These are phyloP conservation scores for Thalassiosira hispida DNA, from an alignment of 352 stramenopile species.

Conservation along the genomic window DNA sequence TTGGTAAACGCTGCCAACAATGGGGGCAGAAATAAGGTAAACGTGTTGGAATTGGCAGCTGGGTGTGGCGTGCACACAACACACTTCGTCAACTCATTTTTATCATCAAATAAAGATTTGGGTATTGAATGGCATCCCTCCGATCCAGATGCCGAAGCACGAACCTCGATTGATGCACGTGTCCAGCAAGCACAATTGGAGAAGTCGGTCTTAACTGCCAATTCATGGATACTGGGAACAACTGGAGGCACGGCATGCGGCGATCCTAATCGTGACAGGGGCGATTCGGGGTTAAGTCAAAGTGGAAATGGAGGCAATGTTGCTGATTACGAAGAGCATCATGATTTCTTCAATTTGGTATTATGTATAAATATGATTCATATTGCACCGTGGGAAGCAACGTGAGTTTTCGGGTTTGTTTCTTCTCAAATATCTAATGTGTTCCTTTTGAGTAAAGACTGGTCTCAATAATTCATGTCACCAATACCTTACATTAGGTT, in stretches of 20 bases:
- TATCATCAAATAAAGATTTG: conserved; percentile 11
- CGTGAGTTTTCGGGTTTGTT: too few relatives aligned
- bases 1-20: conserved; percentile 22
- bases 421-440: too few relatives aligned
- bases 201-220: conserved; percentile 2
- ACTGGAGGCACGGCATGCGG: conserved; percentile 24
- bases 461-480: too few relatives aligned
- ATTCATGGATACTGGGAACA: conserved; percentile 31
- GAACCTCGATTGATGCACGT: conserved; percentile 43
- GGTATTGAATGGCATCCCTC: conserved; percentile 41
- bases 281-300: conserved; percentile 26
- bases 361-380: conserved; percentile 85
- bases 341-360: conserved; percentile 62
- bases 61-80: conserved; percentile 69
- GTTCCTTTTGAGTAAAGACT: too few relatives aligned
- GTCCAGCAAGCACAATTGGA: conserved; percentile 3
- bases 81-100: conserved; percentile 38
- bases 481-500: too few relatives aligned
- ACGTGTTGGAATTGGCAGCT: conserved; percentile 70
- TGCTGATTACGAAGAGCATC: conserved; percentile 16
- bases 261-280: conserved; percentile 23
- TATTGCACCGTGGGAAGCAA: conserved; percentile 80
- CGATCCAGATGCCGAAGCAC: conserved; percentile 32
- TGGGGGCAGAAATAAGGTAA: conserved; percentile 15
- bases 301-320: conserved; percentile 1